These are phyloP conservation scores for Quercus variabilis DNA, from an alignment of 306 rosid genomes.

Conservation along the genomic window DNA sequence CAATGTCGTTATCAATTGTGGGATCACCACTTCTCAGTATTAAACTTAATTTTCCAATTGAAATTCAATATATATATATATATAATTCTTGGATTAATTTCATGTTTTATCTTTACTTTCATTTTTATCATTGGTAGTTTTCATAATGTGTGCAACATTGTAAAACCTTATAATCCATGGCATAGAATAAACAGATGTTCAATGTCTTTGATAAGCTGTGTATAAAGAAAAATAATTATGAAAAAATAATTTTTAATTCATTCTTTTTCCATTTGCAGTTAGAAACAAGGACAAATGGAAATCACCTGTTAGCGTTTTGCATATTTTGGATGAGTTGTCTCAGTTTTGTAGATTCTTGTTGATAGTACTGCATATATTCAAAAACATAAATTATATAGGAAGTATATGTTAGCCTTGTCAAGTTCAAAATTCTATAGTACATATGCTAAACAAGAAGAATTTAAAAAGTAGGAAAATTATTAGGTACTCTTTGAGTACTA, in stretches of 20 bases:
- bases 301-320: slow-evolving; percentile 85
- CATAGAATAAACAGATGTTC: too few species aligned
- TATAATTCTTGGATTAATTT: too few species aligned
- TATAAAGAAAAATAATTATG: background rate
- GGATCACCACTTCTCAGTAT: background rate
- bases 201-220: background rate
- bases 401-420: background rate
- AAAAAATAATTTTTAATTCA: background rate
- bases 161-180: background rate
- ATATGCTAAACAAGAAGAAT: background rate
- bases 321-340: slow-evolving; percentile 90
- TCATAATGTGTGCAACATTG: too few species aligned
- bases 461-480: too few species aligned
- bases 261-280: background rate
- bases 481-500: too few species aligned
- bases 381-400: background rate
- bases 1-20: background rate
- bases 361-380: slow-evolving; percentile 65
- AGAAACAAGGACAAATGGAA: background rate
- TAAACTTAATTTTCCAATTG: too few species aligned
- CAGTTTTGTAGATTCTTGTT: slow-evolving; percentile 90
- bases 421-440: background rate
- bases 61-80: too few species aligned
- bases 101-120: background rate
- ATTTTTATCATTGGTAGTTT: background rate